phyloP scores from a whole-genome alignment of 306 rosid genomes.

The Prunus dulcis region DNA sequence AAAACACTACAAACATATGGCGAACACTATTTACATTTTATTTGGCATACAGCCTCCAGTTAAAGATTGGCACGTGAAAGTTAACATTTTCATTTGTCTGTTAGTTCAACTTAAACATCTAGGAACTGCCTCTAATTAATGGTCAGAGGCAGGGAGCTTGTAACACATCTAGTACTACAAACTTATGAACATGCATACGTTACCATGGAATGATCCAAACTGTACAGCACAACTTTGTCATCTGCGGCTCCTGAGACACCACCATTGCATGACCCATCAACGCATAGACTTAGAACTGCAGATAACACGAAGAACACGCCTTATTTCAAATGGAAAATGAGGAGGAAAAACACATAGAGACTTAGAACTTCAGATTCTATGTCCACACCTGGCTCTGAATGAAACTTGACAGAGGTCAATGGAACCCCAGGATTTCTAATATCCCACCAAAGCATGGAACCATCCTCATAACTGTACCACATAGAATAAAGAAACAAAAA shows the following conservation, averaged over 20 bases:
- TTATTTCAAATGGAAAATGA: constrained; percentile 3
- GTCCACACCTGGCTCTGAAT: constrained; percentile 78
- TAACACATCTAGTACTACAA: not conserved
- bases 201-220: constrained; percentile 88
- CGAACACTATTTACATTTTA: not conserved
- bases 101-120: not conserved
- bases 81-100: not conserved
- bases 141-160: not conserved
- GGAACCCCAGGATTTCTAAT: constrained; percentile 66
- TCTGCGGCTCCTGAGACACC: constrained; percentile 92
- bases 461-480: constrained; percentile 77
- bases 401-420: constrained; percentile 67
- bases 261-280: constrained; percentile 75
- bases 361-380: constrained; percentile 1
- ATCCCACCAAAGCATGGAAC: constrained; percentile 99
- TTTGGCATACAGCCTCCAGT: not conserved
- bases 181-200: constrained; percentile 14
- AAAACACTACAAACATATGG: not conserved
- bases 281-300: constrained; percentile 72
- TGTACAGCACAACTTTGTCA: constrained; percentile 65
- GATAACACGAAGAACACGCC: constrained; percentile 14
- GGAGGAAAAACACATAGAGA: not conserved
- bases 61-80: not conserved
- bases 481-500: constrained; percentile 2
- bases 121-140: not conserved